phyloP scores from a whole-genome alignment of 495 filamentous ascomycete species.

The Xanthoparmelia taractica region DNA sequence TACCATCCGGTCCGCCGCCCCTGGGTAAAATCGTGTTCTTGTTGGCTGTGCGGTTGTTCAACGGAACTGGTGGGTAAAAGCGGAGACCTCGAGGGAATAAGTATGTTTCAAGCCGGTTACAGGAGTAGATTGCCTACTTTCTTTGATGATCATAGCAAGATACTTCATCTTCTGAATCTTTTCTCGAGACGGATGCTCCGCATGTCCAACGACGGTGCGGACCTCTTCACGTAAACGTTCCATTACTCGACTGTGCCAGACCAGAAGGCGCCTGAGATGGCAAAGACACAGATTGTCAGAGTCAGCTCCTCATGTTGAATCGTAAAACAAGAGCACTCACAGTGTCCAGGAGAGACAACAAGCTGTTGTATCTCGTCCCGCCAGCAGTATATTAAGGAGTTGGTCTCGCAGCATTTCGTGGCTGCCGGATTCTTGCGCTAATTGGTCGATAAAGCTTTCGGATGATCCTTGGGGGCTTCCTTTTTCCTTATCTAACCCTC shows the following conservation, averaged over 20 bases:
- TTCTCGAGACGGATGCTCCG: slow-evolving; percentile 27
- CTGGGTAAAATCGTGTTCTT: slow-evolving; percentile 61
- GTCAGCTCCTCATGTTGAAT: slow-evolving; percentile 24
- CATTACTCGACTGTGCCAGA: slow-evolving; percentile 27
- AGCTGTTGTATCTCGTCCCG: slow-evolving; percentile 57
- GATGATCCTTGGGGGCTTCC: slow-evolving; percentile 12
- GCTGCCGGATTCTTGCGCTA: slow-evolving; percentile 28
- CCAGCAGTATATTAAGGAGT: slow-evolving; percentile 49
- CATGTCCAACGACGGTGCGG: slow-evolving; percentile 22
- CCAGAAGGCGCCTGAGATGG: slow-evolving; percentile 25
- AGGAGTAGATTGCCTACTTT: slow-evolving; percentile 27
- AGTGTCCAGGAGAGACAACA: slow-evolving; percentile 37
- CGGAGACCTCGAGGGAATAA: slow-evolving; percentile 36
- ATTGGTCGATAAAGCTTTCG: slow-evolving; percentile 26
- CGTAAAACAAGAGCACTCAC: neutral
- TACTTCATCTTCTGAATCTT: slow-evolving; percentile 36
- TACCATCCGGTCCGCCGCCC: slow-evolving; percentile 63
- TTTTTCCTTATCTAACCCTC: slow-evolving; percentile 4
- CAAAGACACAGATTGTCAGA: slow-evolving; percentile 14
- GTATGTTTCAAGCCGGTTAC: slow-evolving; percentile 1
- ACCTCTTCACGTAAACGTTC: slow-evolving; percentile 29
- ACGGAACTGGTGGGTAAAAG: slow-evolving; percentile 65
- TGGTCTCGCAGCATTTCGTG: slow-evolving; percentile 44
- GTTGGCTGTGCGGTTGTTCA: slow-evolving; percentile 62
- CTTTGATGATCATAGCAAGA: slow-evolving; percentile 39